Evolutionary conservation across 2,329 filamentous ascomycete genomes (phyloP).

Genomic region (Fusarium sp.): DNA sequence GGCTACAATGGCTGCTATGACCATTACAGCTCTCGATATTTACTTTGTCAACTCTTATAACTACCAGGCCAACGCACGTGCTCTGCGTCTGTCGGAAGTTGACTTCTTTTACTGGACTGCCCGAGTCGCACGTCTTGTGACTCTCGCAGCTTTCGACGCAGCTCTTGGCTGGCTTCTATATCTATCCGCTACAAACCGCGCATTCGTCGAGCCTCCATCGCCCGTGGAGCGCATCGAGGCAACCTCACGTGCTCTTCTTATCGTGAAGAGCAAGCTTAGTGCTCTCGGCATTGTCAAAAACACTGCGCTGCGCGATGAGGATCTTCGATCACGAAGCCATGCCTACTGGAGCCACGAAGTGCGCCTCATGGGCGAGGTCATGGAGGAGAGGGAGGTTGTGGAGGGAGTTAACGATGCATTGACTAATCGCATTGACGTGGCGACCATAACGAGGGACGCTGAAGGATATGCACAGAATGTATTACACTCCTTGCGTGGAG

Average conservation of each 20-base stretch:
- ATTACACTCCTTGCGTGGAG: slow-evolving; percentile 46
- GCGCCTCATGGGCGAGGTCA: slow-evolving; percentile 74
- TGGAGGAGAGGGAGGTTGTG: slow-evolving; percentile 81
- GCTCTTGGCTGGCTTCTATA: slow-evolving; percentile 74
- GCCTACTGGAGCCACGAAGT: slow-evolving; percentile 86
- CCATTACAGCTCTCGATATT: slow-evolving; percentile 70
- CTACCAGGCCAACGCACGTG: slow-evolving; percentile 69
- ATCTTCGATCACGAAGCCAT: slow-evolving; percentile 71
- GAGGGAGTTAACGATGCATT: slow-evolving; percentile 76
- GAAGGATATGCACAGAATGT: slow-evolving; percentile 65
- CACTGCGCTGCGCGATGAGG: slow-evolving; percentile 77
- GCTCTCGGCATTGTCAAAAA: slow-evolving; percentile 82
- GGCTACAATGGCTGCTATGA: slow-evolving; percentile 70
- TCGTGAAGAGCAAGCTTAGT: slow-evolving; percentile 72
- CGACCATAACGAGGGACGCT: slow-evolving; percentile 68
- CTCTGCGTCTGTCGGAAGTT: slow-evolving; percentile 69
- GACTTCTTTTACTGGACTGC: slow-evolving; percentile 78
- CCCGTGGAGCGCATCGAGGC: slow-evolving; percentile 73
- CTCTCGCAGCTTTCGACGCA: slow-evolving; percentile 72
- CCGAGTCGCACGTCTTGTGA: slow-evolving; percentile 68
- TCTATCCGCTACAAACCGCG: slow-evolving; percentile 81
- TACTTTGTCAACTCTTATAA: slow-evolving; percentile 73
- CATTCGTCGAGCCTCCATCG: slow-evolving; percentile 71
- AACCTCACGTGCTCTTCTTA: slow-evolving; percentile 64
- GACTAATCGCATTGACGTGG: slow-evolving; percentile 70